Base-by-base conservation (phyloP, 139 green algal genomes). In the Volvox africanus region DNA sequence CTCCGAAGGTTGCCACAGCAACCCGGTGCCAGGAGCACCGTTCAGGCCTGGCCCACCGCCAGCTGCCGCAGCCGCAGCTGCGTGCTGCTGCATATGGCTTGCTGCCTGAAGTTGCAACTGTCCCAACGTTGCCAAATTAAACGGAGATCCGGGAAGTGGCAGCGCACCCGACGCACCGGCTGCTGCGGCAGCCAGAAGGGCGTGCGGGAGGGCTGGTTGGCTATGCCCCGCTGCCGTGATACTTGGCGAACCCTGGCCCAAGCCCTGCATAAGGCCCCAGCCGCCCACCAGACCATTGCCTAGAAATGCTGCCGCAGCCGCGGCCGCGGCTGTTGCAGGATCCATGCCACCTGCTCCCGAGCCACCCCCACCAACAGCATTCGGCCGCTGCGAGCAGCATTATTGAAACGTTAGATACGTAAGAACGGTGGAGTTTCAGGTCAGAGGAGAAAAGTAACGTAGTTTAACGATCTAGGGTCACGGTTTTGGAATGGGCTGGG, bases 61-160 rank as follows among this genome's bases (percentile, higher is more conserved):
- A 9, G 26, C 9, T 26, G 62, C 68, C 16, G 68, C 26, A 0
- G 73, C 75, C 19, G 73, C 73, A 21, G 73, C 30, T 2, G 75
- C 55, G 19, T 86, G 86, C 55, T 91, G 86, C 55, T 91, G 86
- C 32, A 80, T 86, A 32, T 17, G 80, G 0, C n/a, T 36, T 2
- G 65, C 82, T 21, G 30, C 32, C 28, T 75, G 67, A 24, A 33
- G 18, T 30, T 75, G 69, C 71, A 71, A 50, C 71, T 81, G 71
- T 0, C 37, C 37, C 26, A 81, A 18, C 2, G 73, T n/a, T 1
- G 86, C 86, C 1, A 90, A 33, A 18, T 65, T 75, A 44, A 90
- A 84, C 1, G 61, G 71, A 21, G 86, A 61, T 21, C 21, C 62
- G 2, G 80, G 80, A 2, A 87, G 30, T 12, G 82, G 82, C 24